Conservation (phyloP, 1,139 yeast genomes). For the Torulaspora pretoriensis region DNA sequence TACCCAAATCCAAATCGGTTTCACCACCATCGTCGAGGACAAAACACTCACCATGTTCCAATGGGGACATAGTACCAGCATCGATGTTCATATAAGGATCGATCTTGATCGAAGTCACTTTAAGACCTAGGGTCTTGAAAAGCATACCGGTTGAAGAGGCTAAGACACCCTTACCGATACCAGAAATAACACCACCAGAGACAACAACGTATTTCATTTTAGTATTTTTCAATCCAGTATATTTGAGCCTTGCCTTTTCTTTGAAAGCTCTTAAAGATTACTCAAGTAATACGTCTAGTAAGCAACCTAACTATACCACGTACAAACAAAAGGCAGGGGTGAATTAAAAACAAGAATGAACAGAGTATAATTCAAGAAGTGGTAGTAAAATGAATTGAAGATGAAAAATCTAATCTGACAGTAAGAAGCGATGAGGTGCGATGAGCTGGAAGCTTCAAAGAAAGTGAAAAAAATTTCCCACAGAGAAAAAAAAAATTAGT, state of each 20-base stretch:
- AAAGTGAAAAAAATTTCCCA: constrained; percentile 4
- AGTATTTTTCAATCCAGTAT: not conserved
- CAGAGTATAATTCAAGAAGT: not conserved
- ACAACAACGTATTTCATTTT: constrained; percentile 97
- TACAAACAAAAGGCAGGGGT: constrained; percentile 12
- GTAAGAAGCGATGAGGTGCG: constrained; percentile 13
- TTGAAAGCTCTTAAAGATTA: not conserved
- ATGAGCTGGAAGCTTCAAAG: constrained; percentile 10
- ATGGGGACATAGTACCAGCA: constrained; percentile 99
- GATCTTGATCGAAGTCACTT: constrained; percentile 94
- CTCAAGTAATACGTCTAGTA: not conserved
- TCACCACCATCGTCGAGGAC: constrained; percentile 98
- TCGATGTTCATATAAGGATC: constrained; percentile 99
- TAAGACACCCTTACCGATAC: constrained; percentile 97
- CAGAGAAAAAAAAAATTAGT: not conserved
- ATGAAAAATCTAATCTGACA: not conserved
- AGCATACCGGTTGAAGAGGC: constrained; percentile 94
- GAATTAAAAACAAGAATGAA: constrained; percentile 10
- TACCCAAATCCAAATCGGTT: constrained; percentile 95
- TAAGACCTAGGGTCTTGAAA: constrained; percentile 86
- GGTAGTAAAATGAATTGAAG: not conserved
- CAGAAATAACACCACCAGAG: constrained; percentile 97
- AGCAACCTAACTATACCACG: constrained; percentile 1
- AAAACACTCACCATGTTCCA: constrained; percentile 98
- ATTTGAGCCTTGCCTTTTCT: not conserved